Conservation (phyloP, 1,284 basidiomycete genomes). For the Ganoderma multipileum region DNA sequence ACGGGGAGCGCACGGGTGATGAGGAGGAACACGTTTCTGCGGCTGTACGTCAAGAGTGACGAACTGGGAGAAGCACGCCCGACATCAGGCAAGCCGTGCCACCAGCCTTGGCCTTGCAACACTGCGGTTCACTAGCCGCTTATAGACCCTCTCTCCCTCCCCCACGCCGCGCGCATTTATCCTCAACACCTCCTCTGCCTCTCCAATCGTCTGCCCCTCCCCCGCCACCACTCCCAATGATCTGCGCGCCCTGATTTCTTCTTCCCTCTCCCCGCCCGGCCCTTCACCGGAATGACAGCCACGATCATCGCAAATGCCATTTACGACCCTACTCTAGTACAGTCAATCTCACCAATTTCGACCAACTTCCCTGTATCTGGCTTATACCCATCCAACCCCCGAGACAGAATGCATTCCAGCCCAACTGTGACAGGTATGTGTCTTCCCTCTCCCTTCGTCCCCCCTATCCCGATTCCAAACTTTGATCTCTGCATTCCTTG, state of each 20-base stretch:
- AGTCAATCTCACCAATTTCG: slow-evolving; percentile 25
- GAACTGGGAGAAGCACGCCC: slow-evolving; percentile 9
- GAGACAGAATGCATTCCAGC: slow-evolving; percentile 25
- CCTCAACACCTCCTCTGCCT: slow-evolving; percentile 12
- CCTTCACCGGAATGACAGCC: slow-evolving; percentile 28
- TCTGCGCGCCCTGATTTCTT: slow-evolving; percentile 22
- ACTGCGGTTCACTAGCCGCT: slow-evolving; percentile 25
- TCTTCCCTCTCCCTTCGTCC: neutral
- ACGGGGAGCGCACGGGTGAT: slow-evolving; percentile 19
- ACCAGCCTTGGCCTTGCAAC: neutral
- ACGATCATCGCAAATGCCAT: slow-evolving; percentile 28
- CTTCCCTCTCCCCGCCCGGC: slow-evolving; percentile 2
- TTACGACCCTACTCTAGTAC: slow-evolving; percentile 31
- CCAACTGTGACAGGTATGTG: slow-evolving; percentile 28
- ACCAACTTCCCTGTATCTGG: slow-evolving; percentile 26
- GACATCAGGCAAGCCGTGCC: slow-evolving; percentile 12
- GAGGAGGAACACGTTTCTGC: slow-evolving; percentile 23
- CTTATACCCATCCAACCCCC: slow-evolving; percentile 25
- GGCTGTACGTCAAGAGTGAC: slow-evolving; percentile 28
- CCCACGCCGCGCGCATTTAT: slow-evolving; percentile 16
- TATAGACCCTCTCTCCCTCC: slow-evolving; percentile 21
- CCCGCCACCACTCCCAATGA: slow-evolving; percentile 24
- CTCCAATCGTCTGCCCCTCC: slow-evolving; percentile 14
- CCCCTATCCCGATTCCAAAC: neutral
- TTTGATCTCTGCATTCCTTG: neutral